Evolutionary conservation across 208 protist genomes (phyloP).

Genomic region (Angomonas deanei): DNA sequence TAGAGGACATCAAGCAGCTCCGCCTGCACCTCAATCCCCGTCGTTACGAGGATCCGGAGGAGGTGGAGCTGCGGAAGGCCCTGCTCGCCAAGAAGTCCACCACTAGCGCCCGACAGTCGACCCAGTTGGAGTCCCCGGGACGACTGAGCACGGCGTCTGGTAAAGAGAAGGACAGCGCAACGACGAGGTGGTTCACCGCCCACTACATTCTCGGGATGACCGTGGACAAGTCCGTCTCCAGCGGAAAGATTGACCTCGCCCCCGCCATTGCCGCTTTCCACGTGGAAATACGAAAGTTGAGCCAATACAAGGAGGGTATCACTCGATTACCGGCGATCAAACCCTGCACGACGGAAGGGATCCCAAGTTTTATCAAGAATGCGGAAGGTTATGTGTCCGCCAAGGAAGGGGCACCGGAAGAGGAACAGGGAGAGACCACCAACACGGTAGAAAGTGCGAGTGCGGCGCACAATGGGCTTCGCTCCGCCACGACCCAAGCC

Average conservation of each 20-base stretch:
- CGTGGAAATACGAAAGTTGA: constrained; percentile 51
- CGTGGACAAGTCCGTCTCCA: constrained; percentile 47
- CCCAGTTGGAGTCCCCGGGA: constrained; percentile 4
- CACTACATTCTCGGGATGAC: constrained; percentile 86
- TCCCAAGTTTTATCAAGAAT: constrained; percentile 70
- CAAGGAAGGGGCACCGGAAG: background rate
- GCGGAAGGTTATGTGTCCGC: constrained; percentile 39
- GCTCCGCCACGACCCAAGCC: background rate
- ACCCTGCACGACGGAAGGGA: constrained; percentile 52
- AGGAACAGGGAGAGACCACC: background rate
- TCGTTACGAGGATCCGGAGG: constrained; percentile 76
- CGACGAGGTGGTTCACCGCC: constrained; percentile 32
- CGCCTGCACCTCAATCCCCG: constrained; percentile 69
- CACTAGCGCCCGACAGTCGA: constrained; percentile 10
- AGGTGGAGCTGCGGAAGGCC: constrained; percentile 44
- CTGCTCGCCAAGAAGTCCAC: constrained; percentile 13
- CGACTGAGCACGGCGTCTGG: constrained; percentile 3
- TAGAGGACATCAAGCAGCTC: constrained; percentile 70
- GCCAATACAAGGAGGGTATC: constrained; percentile 65
- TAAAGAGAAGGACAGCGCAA: constrained; percentile 7
- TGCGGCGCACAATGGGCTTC: background rate
- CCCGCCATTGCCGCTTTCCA: constrained; percentile 71
- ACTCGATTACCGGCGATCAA: constrained; percentile 66
- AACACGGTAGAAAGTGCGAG: background rate
- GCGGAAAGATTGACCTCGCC: constrained; percentile 52